Evolutionary conservation across 208 protist genomes (phyloP), one percentile per base, ranked within the genome.

Genomic region (Wallacemonas rigidus): DNA sequence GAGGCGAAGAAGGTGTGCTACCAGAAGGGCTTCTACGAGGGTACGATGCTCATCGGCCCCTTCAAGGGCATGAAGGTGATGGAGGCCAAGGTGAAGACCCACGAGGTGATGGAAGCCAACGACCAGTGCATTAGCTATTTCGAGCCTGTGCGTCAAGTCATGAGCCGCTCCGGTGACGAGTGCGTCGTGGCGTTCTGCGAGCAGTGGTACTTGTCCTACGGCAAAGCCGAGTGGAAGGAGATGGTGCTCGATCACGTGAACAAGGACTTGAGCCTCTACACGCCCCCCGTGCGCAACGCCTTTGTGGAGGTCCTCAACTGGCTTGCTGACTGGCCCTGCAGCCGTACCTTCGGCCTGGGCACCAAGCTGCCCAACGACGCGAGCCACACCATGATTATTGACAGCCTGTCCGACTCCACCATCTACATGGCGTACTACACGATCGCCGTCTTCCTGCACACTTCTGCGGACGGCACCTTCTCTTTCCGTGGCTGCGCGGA

Each of bases 391-490:
- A 99, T 98, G 84, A 80, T 99, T 12, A 99, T 99, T 76, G 99
- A 99, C 82, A 99, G 98, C 50, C 92, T 99, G 0, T 99, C 98
- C 62, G 99, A 99, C 87, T 99, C 98, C 15, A 99, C 99, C 38
- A 99, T 99, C 83, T 99, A 99, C 91, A 99, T 99, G 98, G 98
- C 99, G 3, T 99, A 98, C 87, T 99, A 99, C 92, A 99, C 99
- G 12, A 93, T 99, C 71, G 91, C 97, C 43, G 98, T 99, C 67
- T 82, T 99, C 40, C 88, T 99, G n/a, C 98, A 99, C 75, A 91
- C 82, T 14, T 67, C 65, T 14, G 71, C 68, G 51, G 80, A 95
- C 67, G 92, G 87, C 56, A 72, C 71, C n/a, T 58, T 78, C 5
- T 65, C 48, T n/a, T 68, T 94, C 56, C 58, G 77, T 53, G 92